Percentiles rank a stretch among this genome's conserved stretches.
phyloP scores from a whole-genome alignment of 805 yeast genomes.

The Metschnikowia kofuensis region DNA sequence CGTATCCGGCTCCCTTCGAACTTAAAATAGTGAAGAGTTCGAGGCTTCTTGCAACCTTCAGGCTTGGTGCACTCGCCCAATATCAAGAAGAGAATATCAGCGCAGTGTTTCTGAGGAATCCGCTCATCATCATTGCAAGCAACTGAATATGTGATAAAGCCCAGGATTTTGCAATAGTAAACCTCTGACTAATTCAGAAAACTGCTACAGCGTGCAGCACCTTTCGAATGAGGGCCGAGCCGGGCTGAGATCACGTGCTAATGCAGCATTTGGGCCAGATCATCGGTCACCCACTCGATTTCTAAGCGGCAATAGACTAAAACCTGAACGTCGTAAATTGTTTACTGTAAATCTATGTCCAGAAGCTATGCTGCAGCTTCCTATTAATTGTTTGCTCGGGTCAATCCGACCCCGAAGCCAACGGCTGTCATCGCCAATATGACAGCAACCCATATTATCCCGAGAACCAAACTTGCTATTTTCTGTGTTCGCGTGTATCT shows the following conservation, averaged over 20 bases:
- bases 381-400: neutral
- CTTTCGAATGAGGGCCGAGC: neutral
- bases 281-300: neutral
- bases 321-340: neutral
- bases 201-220: neutral
- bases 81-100: too few species aligned
- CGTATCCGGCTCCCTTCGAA: neutral
- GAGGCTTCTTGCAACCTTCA: neutral
- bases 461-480: constrained; percentile 26
- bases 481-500: constrained; percentile 26
- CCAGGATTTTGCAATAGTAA: neutral
- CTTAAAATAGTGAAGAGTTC: too few species aligned
- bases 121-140: too few species aligned
- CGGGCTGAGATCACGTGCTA: neutral
- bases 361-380: neutral
- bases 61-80: too few species aligned
- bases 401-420: constrained; percentile 32
- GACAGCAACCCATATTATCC: constrained; percentile 32
- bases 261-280: neutral
- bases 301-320: neutral
- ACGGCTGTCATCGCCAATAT: constrained; percentile 40
- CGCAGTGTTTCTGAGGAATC: too few species aligned
- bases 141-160: too few species aligned
- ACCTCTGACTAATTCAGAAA: neutral
- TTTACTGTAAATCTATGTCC: neutral